A percentile compares a stretch with the other conserved stretches of the same genome.
Evolutionary conservation across 768 basidiomycete species (phyloP).

Genomic region (Tylopilus vinaceipallidus): DNA sequence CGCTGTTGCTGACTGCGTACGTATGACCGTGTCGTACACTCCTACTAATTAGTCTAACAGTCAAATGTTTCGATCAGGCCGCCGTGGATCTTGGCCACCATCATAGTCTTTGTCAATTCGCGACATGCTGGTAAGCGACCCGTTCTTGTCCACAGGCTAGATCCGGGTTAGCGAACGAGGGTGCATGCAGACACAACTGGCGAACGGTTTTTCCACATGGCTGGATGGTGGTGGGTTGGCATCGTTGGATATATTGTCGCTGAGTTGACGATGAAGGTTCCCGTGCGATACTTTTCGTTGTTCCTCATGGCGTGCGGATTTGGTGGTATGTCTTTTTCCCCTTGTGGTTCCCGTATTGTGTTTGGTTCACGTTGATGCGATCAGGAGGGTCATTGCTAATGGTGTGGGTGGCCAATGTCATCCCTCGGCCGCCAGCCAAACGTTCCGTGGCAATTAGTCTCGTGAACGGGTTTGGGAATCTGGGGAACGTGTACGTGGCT

Average conservation of each 20-base stretch:
- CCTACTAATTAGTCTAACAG: not conserved
- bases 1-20: constrained; percentile 57
- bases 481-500: constrained; percentile 56
- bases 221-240: constrained; percentile 56
- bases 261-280: constrained; percentile 48
- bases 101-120: constrained; percentile 52
- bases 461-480: constrained; percentile 57
- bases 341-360: not conserved
- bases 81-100: constrained; percentile 56
- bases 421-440: constrained; percentile 60
- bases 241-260: constrained; percentile 63
- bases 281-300: constrained; percentile 56
- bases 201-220: constrained; percentile 64
- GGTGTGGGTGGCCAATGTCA: constrained; percentile 62
- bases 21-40: constrained; percentile 15
- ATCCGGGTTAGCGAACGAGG: not conserved
- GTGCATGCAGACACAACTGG: constrained; percentile 47
- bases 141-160: not conserved
- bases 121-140: constrained; percentile 47
- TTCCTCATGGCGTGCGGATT: constrained; percentile 65
- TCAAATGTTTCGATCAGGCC: constrained; percentile 38
- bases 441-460: constrained; percentile 55
- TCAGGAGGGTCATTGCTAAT: constrained; percentile 43
- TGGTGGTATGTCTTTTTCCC: constrained; percentile 29
- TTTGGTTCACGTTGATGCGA: not conserved